These are phyloP conservation scores for Boletus pseudo-olivaceus DNA, from an alignment of 768 basidiomycete genomes.

Conservation along the genomic window DNA sequence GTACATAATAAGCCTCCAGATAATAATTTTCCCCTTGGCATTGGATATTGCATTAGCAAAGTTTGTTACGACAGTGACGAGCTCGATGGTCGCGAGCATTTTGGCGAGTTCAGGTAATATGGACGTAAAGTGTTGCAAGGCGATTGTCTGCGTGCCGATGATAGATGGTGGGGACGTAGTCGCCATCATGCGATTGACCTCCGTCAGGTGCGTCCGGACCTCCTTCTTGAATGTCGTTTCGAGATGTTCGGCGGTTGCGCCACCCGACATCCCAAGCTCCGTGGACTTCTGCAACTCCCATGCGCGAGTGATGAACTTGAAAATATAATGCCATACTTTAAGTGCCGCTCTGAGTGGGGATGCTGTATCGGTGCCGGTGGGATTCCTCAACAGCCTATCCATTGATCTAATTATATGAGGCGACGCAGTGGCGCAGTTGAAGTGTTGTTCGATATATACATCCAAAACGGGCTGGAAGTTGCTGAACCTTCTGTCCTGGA, in stretches of 20 bases:
- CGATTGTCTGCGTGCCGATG: slow-evolving; percentile 94
- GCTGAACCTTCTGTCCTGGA: slow-evolving; percentile 91
- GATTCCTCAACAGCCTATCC: slow-evolving; percentile 74
- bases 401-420: slow-evolving; percentile 85
- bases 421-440: slow-evolving; percentile 74
- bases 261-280: slow-evolving; percentile 74
- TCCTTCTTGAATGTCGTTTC: slow-evolving; percentile 85
- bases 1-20: slow-evolving; percentile 94
- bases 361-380: slow-evolving; percentile 67
- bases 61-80: slow-evolving; percentile 80
- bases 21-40: slow-evolving; percentile 81
- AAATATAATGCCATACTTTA: slow-evolving; percentile 96
- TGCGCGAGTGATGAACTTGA: slow-evolving; percentile 91
- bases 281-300: slow-evolving; percentile 82
- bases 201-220: slow-evolving; percentile 66
- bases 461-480: slow-evolving; percentile 94
- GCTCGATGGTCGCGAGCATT: slow-evolving; percentile 76
- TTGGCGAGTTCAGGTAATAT: slow-evolving; percentile 85
- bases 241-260: slow-evolving; percentile 81
- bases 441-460: slow-evolving; percentile 89
- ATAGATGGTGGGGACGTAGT: slow-evolving; percentile 74
- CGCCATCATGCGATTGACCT: slow-evolving; percentile 89
- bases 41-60: slow-evolving; percentile 82
- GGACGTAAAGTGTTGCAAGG: slow-evolving; percentile 88
- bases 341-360: slow-evolving; percentile 81